Base-by-base conservation (phyloP, 2,329 filamentous ascomycete genomes). In the Colletotrichum falcatum region DNA sequence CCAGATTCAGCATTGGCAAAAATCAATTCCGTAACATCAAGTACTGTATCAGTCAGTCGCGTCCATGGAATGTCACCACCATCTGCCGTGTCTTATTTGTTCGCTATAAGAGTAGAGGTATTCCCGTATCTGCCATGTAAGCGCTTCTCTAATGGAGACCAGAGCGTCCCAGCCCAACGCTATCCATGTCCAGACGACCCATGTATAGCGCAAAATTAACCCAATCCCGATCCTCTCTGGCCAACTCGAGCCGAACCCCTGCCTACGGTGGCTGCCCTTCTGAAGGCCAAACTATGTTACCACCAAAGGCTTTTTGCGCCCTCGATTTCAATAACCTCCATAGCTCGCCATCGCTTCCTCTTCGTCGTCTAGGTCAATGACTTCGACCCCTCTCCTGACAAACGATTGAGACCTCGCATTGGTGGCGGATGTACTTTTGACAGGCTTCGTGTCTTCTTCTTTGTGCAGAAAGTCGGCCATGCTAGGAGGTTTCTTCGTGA, bases 341-440 rank as follows among this genome's bases (percentile, higher is more conserved):
- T 84, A 87, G 35, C 64, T 82, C 53, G 84, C 82, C 79, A 85
- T 80, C 18, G 80, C 83, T 73, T 84, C 85, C 70, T 87, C 84
- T 51, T 88, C 84, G 18, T 88, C 86, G 44, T 88, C 85, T 26
- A 83, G 71, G 46, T 81, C 77, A 37, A 81, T 72, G 37, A 77
- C 68, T 28, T 69, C 65, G 16, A 69, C 69, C 39, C 72, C 69
- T 65, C 75, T 78, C 61, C 61, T 73, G 16, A 60, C 66, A 49
- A 64, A 63, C 1, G 70, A 66, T 54, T 71, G 64, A 48, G 71
- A 62, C 39, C 59, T 66, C 8, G 54, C 42, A 26, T 14, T 61
- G 55, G 73, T 35, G 18, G 70, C 65, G 12, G 74, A 60, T 18
- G 74, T 71, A 28, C 80, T 78, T 58, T 80, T 82, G 58, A 77